phyloP scores from a whole-genome alignment of 2,329 filamentous ascomycete genomes.

The Cryphonectria radicalis region DNA sequence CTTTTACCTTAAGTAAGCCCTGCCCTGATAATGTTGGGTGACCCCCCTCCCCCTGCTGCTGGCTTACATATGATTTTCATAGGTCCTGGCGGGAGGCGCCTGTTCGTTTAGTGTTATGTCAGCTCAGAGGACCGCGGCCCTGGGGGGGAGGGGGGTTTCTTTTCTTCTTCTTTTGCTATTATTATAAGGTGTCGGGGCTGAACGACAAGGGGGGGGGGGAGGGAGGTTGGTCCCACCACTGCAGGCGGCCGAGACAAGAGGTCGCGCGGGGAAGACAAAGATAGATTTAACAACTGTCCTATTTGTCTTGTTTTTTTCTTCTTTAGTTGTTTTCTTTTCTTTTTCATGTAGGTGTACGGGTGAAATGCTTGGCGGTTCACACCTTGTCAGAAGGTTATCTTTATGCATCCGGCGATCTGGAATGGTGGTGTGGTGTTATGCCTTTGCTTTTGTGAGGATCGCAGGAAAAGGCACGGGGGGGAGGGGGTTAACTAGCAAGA shows the following conservation, averaged over 20 bases:
- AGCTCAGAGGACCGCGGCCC: not conserved
- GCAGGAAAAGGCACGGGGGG: not conserved
- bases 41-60: not conserved
- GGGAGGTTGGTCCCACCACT: too few species aligned
- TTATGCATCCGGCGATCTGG: constrained; percentile 1
- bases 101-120: not conserved
- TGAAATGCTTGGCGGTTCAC: not conserved
- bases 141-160: not conserved
- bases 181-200: not conserved
- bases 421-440: not conserved
- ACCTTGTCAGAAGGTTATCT: constrained; percentile 4
- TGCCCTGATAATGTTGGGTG: too few species aligned
- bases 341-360: not conserved
- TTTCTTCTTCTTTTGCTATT: not conserved
- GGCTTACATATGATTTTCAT: not conserved
- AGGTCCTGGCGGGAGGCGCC: not conserved
- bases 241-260: not conserved
- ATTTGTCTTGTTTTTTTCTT: not conserved
- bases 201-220: not conserved
- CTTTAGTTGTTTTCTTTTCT: too few species aligned
- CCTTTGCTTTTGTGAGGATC: not conserved
- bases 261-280: constrained; percentile 2
- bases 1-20: not conserved
- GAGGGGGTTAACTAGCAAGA: too few species aligned
- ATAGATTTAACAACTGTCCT: not conserved